Conservation (phyloP, 768 basidiomycete species). For the Lactifluus echinatus region DNA sequence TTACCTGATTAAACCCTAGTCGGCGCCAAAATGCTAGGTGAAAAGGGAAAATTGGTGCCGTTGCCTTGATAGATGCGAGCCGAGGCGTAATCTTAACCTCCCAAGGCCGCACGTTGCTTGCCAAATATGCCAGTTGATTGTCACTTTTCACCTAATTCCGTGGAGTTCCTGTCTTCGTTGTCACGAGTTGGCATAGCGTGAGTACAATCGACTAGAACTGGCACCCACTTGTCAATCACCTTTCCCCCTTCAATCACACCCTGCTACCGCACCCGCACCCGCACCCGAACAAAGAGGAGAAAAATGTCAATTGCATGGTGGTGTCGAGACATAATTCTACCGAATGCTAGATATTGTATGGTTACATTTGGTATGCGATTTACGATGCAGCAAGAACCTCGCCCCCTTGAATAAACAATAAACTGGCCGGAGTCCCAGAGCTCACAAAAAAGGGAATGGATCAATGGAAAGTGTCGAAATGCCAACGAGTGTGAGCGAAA, state of each 20-base stretch:
- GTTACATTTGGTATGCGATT: conserved; percentile 12
- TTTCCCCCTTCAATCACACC: neutral
- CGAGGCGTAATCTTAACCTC: conserved; percentile 5
- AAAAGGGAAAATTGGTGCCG: neutral
- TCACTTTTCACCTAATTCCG: neutral
- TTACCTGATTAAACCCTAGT: neutral
- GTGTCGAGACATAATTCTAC: conserved; percentile 15
- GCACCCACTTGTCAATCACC: too few relatives aligned
- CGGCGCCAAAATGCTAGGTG: neutral
- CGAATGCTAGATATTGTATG: conserved; percentile 8
- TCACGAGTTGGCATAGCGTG: conserved; percentile 3
- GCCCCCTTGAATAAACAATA: conserved; percentile 16
- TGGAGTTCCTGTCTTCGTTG: neutral
- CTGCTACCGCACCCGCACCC: neutral
- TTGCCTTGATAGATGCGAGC: neutral
- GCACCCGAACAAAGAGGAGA: neutral
- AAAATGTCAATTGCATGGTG: conserved; percentile 7
- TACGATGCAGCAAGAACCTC: conserved; percentile 3
- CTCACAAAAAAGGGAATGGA: neutral
- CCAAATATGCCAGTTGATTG: neutral
- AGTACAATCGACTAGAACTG: neutral
- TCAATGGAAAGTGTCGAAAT: neutral
- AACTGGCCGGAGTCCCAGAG: neutral
- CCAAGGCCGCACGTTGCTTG: neutral
- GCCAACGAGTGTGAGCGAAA: neutral